A percentile compares a stretch with the other conserved stretches of the same genome.
Conservation (phyloP, 352 stramenopile species). For the Phytophthora vignae region DNA sequence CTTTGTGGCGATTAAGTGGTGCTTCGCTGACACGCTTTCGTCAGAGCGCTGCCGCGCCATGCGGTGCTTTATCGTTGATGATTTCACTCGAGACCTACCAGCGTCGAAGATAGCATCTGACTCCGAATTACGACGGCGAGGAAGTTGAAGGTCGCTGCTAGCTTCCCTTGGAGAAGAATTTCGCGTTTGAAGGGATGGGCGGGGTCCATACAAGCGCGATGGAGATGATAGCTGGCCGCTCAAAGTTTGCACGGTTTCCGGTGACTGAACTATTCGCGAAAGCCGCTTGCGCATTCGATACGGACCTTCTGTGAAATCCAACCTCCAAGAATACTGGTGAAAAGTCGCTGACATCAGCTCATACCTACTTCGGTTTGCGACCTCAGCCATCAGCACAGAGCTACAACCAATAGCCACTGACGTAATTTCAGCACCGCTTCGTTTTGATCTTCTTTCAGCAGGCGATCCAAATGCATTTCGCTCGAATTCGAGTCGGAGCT, state of each 20-base stretch:
- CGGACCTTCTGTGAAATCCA: slow-evolving; percentile 78
- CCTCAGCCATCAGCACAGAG: slow-evolving; percentile 17
- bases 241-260: slow-evolving; percentile 21
- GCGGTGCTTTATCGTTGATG: slow-evolving; percentile 3
- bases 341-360: neutral
- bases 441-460: neutral
- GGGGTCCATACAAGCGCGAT: slow-evolving; percentile 1
- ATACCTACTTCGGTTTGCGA: slow-evolving; percentile 25
- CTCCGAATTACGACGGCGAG: slow-evolving; percentile 36
- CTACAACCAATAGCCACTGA: neutral
- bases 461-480: slow-evolving; percentile 16
- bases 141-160: neutral
- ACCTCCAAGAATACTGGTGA: slow-evolving; percentile 30
- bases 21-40: slow-evolving; percentile 8
- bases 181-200: neutral
- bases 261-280: slow-evolving; percentile 27
- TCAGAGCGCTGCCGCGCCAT: slow-evolving; percentile 22
- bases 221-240: slow-evolving; percentile 6
- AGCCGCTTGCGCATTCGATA: slow-evolving; percentile 71
- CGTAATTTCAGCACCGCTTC: neutral
- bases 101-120: slow-evolving; percentile 17
- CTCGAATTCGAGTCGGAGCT: slow-evolving; percentile 36
- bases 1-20: slow-evolving; percentile 8
- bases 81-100: neutral
- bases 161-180: neutral